Base-by-base conservation (phyloP, 2,329 filamentous ascomycete species). In the Colletotrichum orchidophilum region DNA sequence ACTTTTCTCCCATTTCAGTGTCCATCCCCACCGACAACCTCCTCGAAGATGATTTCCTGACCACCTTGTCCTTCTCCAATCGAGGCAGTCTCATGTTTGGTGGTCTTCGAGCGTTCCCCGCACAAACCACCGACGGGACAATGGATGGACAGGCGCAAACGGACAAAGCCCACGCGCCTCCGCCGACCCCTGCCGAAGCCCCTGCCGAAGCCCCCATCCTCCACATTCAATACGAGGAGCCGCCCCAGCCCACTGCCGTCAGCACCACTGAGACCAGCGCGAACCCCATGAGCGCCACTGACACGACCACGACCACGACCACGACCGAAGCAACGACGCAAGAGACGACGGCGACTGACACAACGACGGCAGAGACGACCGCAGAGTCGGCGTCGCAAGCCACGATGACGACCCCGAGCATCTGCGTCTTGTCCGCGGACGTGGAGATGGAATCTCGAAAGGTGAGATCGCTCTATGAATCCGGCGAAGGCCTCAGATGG, bases 401-500 rank as follows among this genome's bases (percentile, higher is more conserved):
- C 53, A 46, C 62, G 11, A 71, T 70, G 66, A 33, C 80, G 35
- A 74, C 81, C 65, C 86, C 87, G 73, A 85, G 84, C 79, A 87
- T 88, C 75, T 84, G 84, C 75, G 80, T 89, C 77, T 82, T 89
- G 79, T 83, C 87, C 75, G 82, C 83, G 79, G 87, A 89, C 75
- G 80, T 86, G 77, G 87, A 90, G 83, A 87, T 86, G 82, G 88
- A 90, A 83, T 90, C 88, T 83, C 87, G 88, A 87, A 90, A 90
- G 86, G 88, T 90, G 86, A 89, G 88, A 85, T 90, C 87, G 81
- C 88, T 90, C 82, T 90, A 90, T 85, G 85, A 87, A 83, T 84
- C 84, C 77, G 85, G 84, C 82, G 87, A 87, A 78, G 81, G 79
- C 80, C 80, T 86, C 80, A 82, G 81, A 74, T 87, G 85, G 84